Percentiles rank a stretch among this genome's conserved stretches.
These are phyloP conservation scores for Coprinopsis sp. DNA, from an alignment of 768 basidiomycete genomes.

Conservation along the genomic window DNA sequence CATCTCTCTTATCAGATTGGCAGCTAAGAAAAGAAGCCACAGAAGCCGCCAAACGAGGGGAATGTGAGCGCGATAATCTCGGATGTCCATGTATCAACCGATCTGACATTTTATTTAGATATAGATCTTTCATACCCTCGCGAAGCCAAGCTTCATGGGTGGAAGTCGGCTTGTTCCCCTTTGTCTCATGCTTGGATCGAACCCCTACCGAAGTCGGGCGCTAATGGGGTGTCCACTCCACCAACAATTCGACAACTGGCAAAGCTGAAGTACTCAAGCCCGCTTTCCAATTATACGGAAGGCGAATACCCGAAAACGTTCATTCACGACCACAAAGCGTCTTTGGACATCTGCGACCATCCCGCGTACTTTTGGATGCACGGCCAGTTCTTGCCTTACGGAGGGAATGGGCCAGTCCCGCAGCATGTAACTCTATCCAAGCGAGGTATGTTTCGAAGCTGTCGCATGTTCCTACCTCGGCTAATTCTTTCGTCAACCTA, in stretches of 20 bases:
- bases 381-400: constrained; percentile 48
- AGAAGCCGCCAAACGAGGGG: constrained; percentile 24
- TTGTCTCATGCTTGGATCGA: constrained; percentile 33
- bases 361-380: constrained; percentile 42
- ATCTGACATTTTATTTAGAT: constrained; percentile 14
- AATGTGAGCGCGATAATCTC: too few relatives aligned
- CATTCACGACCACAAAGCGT: constrained; percentile 42
- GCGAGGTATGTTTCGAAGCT: background rate
- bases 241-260: constrained; percentile 11
- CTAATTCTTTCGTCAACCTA: background rate
- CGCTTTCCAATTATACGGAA: background rate
- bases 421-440: constrained; percentile 12
- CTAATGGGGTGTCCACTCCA: constrained; percentile 20
- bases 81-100: background rate
- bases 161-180: constrained; percentile 37
- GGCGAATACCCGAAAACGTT: constrained; percentile 32
- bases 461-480: background rate
- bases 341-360: constrained; percentile 50
- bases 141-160: constrained; percentile 24
- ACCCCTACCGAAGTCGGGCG: constrained; percentile 31
- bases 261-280: background rate
- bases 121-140: constrained; percentile 30
- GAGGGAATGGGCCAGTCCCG: constrained; percentile 39
- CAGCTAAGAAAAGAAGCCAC: constrained; percentile 25
- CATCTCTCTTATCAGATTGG: constrained; percentile 33